Conservation (phyloP, 1,284 basidiomycete genomes). For the Ceratobasidium sp. region DNA sequence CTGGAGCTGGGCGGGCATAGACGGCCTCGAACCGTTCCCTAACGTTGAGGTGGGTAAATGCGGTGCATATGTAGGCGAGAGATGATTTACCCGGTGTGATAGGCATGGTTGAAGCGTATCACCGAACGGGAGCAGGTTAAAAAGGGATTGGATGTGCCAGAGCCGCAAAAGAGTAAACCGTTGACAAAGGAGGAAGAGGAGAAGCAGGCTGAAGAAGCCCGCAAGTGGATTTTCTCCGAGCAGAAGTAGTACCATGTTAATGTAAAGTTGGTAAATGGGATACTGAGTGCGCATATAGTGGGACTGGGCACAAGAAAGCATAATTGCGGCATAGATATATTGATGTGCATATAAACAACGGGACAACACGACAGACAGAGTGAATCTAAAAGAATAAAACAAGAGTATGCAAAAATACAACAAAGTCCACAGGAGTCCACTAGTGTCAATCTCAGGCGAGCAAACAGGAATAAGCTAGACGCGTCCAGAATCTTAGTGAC, state of each 20-base stretch:
- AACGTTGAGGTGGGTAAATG: conserved; percentile 55
- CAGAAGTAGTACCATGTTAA: neutral
- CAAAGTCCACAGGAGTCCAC: conserved; percentile 24
- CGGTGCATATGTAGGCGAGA: neutral
- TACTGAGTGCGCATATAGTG: no score
- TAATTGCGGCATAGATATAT: conserved; percentile 37
- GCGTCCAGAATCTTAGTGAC: neutral
- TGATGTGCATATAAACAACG: conserved; percentile 30
- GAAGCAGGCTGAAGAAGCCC: conserved; percentile 29
- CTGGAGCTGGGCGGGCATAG: conserved; percentile 57
- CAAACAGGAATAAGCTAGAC: neutral
- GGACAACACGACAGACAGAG: neutral
- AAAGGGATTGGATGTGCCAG: conserved; percentile 39
- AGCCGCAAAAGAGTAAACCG: neutral
- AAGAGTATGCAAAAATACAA: conserved; percentile 2
- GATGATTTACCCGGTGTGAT: neutral
- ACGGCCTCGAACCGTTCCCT: conserved; percentile 64
- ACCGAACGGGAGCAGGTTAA: conserved; percentile 53
- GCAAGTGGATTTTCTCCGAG: conserved; percentile 36
- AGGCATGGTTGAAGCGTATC: conserved; percentile 57
- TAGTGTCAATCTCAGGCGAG: neutral
- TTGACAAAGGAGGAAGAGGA: conserved; percentile 41
- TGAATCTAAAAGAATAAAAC: conserved; percentile 1
- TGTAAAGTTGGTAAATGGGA: no score
- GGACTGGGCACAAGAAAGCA: neutral